Conservation (phyloP, 2,329 filamentous ascomycete genomes). For the Sclerotinia sclerotiorum region DNA sequence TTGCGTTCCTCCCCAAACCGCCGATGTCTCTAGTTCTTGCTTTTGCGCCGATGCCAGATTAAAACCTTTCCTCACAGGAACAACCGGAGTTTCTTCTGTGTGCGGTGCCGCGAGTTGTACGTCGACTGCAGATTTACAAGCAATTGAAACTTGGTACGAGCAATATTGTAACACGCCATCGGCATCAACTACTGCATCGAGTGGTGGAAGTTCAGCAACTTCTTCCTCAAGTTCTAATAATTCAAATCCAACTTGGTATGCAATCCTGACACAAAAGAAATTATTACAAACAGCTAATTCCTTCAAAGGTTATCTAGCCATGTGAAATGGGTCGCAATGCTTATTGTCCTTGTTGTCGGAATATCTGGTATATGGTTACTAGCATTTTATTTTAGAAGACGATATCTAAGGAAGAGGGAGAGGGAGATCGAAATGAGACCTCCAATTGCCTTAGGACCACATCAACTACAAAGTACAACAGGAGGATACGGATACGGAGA, state of each 20-base stretch:
- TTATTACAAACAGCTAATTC: background rate
- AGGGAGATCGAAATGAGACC: conserved; percentile 44
- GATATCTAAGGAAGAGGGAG: conserved; percentile 70
- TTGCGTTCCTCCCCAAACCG: conserved; percentile 62
- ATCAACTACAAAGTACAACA: conserved; percentile 40
- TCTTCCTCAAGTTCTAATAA: conserved; percentile 26
- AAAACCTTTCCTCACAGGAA: conserved; percentile 53
- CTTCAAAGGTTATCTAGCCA: conserved; percentile 62
- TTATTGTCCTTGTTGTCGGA: conserved; percentile 70
- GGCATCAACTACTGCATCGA: conserved; percentile 34
- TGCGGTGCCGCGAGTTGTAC: conserved; percentile 60
- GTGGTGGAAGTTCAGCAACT: conserved; percentile 25
- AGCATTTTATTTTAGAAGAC: conserved; percentile 69
- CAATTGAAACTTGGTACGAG: conserved; percentile 70
- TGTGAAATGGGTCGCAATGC: conserved; percentile 79
- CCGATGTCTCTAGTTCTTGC: conserved; percentile 62
- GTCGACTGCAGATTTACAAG: conserved; percentile 47
- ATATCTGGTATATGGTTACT: conserved; percentile 66
- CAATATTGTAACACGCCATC: conserved; percentile 59
- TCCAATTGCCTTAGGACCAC: conserved; percentile 42
- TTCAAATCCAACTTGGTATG: conserved; percentile 26
- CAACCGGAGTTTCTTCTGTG: conserved; percentile 58
- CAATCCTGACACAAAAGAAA: background rate
- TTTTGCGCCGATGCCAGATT: conserved; percentile 69
- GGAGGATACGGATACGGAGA: conserved; percentile 34